These are phyloP conservation scores for Leersia perrieri DNA, from an alignment of 176 grass and related monocot genomes.

Conservation along the genomic window DNA sequence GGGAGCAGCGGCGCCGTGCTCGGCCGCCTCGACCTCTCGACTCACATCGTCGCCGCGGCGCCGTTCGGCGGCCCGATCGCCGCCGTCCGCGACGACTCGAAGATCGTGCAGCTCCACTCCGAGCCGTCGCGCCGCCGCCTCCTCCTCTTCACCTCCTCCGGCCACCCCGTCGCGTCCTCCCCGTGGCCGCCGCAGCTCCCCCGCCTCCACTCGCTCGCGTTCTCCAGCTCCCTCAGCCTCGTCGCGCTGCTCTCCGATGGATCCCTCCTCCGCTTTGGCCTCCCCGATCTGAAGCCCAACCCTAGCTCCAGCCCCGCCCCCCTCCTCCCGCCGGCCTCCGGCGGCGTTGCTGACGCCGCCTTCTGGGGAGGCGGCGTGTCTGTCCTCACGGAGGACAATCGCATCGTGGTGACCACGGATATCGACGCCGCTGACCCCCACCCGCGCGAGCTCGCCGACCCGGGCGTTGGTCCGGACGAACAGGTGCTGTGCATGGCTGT, in stretches of 20 bases:
- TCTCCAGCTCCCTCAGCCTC: slow-evolving; percentile 77
- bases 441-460: slow-evolving; percentile 68
- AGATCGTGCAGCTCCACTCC: slow-evolving; percentile 92
- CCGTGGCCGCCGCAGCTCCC: slow-evolving; percentile 73
- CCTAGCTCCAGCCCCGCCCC: slow-evolving; percentile 49
- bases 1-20: slow-evolving; percentile 38
- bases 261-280: slow-evolving; percentile 70
- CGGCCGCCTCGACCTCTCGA: slow-evolving; percentile 85
- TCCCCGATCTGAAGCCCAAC: slow-evolving; percentile 57
- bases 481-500: slow-evolving; percentile 78
- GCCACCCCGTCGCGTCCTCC: slow-evolving; percentile 60
- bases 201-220: slow-evolving; percentile 76
- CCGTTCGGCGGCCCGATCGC: slow-evolving; percentile 87
- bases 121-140: slow-evolving; percentile 91
- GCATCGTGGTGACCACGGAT: slow-evolving; percentile 41
- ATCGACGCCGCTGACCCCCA: slow-evolving; percentile 49
- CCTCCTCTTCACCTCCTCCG: slow-evolving; percentile 79
- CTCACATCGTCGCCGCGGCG: slow-evolving; percentile 65
- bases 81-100: slow-evolving; percentile 95
- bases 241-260: slow-evolving; percentile 81
- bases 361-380: slow-evolving; percentile 92
- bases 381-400: slow-evolving; percentile 69
- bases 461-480: slow-evolving; percentile 63
- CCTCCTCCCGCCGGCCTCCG: slow-evolving; percentile 53
- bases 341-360: slow-evolving; percentile 69